A percentile compares a stretch with the other conserved stretches of the same genome.
Evolutionary conservation across 2,329 filamentous ascomycete species (phyloP).

Genomic region (Huntiella savannae): DNA sequence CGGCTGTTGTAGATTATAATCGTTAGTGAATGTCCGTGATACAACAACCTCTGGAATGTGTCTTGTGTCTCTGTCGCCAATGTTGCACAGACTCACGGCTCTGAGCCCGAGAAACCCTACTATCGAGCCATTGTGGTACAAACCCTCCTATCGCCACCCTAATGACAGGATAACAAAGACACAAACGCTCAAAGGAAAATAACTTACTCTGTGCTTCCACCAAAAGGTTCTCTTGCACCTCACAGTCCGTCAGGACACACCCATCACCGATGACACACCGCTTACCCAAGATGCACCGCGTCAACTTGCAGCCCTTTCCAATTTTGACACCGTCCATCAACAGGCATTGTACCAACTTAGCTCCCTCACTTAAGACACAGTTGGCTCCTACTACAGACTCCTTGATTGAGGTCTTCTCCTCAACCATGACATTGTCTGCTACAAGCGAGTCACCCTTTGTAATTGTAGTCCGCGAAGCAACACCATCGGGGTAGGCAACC

Average conservation of each 20-base stretch:
- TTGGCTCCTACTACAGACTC: conserved; percentile 75
- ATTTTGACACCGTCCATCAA: conserved; percentile 84
- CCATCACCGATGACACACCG: conserved; percentile 68
- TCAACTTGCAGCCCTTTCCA: conserved; percentile 67
- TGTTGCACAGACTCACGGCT: too few relatives aligned
- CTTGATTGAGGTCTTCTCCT: conserved; percentile 82
- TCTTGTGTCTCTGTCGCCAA: too few relatives aligned
- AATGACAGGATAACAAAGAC: not conserved
- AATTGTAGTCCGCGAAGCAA: conserved; percentile 65
- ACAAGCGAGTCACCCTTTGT: conserved; percentile 67
- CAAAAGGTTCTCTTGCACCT: conserved; percentile 78
- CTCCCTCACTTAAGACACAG: conserved; percentile 72
- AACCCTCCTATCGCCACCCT: too few relatives aligned
- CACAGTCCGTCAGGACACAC: conserved; percentile 65
- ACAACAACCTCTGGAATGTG: not conserved
- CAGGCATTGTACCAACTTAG: conserved; percentile 68
- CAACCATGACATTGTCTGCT: conserved; percentile 73
- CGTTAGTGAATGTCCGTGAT: conserved; percentile 4
- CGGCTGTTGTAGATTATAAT: conserved; percentile 24
- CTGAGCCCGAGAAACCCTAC: too few relatives aligned
- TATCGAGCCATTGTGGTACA: too few relatives aligned
- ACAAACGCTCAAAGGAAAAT: not conserved
- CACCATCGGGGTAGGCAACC: conserved; percentile 63
- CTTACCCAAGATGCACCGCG: conserved; percentile 70
- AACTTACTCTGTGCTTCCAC: conserved; percentile 58